Base-by-base conservation (phyloP, 352 stramenopile species). In the Phytophthora aleatoria region DNA sequence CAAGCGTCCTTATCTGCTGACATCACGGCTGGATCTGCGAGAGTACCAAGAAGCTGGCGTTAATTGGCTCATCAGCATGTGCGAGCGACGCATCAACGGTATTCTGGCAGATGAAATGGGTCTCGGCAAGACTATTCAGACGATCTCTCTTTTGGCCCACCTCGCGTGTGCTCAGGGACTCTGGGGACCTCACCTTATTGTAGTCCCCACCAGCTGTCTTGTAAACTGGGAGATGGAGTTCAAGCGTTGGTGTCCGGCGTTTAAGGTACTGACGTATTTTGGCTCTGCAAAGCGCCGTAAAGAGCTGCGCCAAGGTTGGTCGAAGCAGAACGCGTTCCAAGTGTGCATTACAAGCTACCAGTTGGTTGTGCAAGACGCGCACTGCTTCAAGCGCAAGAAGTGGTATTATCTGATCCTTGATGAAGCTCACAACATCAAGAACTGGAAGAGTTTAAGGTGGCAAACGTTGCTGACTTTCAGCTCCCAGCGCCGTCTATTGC, bases 401-500 rank as follows among this genome's bases (percentile, higher is more conserved):
- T 99, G 97, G 97, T 99, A 99, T 68, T 99, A 99, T 69, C 64
- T 99, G 7, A 98, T 99, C 49, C 71, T 99, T 3, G 97, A 99
- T 53, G 97, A 99, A 82, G 98, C 97, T 3, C 98, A 99, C 73
- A 98, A 99, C 67, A 99, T 99, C 73, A 99, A 99, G 74, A 99
- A 99, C 73, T 99, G 98, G 86, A 97, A 99, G 64, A 97, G 83
- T 55, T 85, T 99, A 69, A 79, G 97, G 6, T 99, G 97, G 97
- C 97, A 99, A 72, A 99, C 97, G 12, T 69, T 99, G 30, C 87
- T 99, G 31, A 98, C 89, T 2, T 99, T 99, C 71, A 98, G 99
- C 74, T 97, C 95, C 0, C 92, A 99, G 58, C 85, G 96, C 0
- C 83, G 86, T 1, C 57, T 95, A 12, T 78, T 99, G 13, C 75